Percentiles rank a stretch among this genome's conserved stretches.
These are phyloP conservation scores for Calendula officinalis DNA, from an alignment of 129 eudicot genomes.

Conservation along the genomic window DNA sequence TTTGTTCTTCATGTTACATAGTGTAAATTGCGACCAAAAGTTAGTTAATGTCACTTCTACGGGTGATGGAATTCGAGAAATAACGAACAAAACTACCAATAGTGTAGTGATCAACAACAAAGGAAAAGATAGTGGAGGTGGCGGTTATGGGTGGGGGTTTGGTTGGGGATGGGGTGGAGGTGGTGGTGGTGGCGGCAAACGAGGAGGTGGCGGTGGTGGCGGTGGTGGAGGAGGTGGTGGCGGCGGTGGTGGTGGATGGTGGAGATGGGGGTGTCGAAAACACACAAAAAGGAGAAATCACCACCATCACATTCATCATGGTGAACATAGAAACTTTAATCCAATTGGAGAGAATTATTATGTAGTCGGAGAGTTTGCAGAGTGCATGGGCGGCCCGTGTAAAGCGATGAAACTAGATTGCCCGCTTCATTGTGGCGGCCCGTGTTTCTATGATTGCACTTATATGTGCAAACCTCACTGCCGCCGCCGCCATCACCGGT, in stretches of 20 bases:
- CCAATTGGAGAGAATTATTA: conserved; percentile 38
- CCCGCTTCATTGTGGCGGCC: conserved; percentile 64
- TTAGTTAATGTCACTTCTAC: conserved; percentile 15
- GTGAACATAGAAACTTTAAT: conserved; percentile 29
- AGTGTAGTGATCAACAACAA: conserved; percentile 33
- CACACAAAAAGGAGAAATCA: conserved; percentile 27
- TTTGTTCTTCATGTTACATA: conserved; percentile 11
- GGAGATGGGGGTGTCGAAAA: conserved; percentile 39
- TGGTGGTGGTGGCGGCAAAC: conserved; percentile 20
- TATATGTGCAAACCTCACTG: conserved; percentile 65
- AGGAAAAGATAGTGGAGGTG: conserved; percentile 34
- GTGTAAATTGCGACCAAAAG: conserved; percentile 17
- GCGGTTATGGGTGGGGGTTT: conserved; percentile 42
- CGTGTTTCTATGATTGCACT: conserved; percentile 59
- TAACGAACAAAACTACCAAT: conserved; percentile 28
- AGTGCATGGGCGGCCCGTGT: conserved; percentile 62
- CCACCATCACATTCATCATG: conserved; percentile 11
- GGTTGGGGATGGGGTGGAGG: conserved; percentile 43
- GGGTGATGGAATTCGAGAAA: conserved; percentile 8
- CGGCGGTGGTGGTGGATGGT: conserved; percentile 36
- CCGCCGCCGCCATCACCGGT: not conserved
- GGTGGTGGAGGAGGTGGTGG: conserved; percentile 3
- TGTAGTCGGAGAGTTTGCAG: conserved; percentile 52
- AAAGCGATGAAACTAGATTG: conserved; percentile 54
- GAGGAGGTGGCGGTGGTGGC: conserved; percentile 12